Evolutionary conservation across 495 filamentous ascomycete genomes (phyloP).

Genomic region (Neurospora sublineolata): DNA sequence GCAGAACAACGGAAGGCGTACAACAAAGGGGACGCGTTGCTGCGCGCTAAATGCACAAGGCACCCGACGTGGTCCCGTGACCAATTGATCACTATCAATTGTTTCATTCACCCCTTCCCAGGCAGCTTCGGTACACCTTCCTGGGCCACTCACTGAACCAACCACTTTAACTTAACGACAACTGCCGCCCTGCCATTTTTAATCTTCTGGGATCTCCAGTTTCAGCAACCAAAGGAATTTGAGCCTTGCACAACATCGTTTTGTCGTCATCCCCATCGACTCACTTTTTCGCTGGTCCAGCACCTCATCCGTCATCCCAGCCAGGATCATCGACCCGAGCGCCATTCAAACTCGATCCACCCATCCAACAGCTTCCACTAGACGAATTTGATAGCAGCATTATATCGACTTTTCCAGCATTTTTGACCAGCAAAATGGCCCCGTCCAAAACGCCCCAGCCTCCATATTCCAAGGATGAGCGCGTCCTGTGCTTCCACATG

Average conservation of each 20-base stretch:
- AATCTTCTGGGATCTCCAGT: neutral
- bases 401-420: neutral
- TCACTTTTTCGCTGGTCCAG: neutral
- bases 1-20: neutral
- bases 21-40: constrained; percentile 1
- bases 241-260: neutral
- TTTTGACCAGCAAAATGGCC: constrained; percentile 28
- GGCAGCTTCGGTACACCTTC: neutral
- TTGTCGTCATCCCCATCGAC: neutral
- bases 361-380: neutral
- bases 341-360: neutral
- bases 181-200: neutral
- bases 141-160: neutral
- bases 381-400: neutral
- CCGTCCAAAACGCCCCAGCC: constrained; percentile 32
- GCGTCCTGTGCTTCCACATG: constrained; percentile 91
- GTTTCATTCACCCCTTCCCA: neutral
- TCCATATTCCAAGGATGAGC: constrained; percentile 77
- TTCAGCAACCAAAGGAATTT: neutral
- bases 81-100: neutral
- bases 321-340: neutral
- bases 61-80: neutral
- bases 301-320: neutral
- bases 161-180: neutral
- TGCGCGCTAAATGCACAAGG: neutral